phyloP scores from a whole-genome alignment of 441 rosid species.

The Pelargonium fulgidum region DNA sequence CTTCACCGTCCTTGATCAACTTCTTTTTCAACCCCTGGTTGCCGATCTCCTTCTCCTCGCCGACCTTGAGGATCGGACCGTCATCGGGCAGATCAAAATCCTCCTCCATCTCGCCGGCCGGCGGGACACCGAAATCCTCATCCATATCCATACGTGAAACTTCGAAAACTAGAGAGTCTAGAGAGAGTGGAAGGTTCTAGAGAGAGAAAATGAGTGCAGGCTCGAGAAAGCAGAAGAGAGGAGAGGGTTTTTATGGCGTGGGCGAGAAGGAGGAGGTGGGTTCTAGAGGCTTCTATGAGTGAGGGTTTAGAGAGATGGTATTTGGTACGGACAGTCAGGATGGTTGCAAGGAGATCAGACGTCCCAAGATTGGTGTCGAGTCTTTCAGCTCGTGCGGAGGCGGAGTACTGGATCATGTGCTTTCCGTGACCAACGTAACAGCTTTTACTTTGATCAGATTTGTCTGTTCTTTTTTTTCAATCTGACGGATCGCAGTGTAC shows the following conservation, averaged over 20 bases:
- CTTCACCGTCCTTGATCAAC: conserved; percentile 58
- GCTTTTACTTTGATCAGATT: too few species aligned
- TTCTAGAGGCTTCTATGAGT: conserved; percentile 36
- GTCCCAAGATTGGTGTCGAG: background rate
- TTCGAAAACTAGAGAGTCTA: background rate
- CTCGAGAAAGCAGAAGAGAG: background rate
- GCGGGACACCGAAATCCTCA: conserved; percentile 50
- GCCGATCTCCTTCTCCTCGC: conserved; percentile 75
- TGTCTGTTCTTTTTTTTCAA: too few species aligned
- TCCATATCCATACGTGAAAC: conserved; percentile 32
- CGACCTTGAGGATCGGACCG: conserved; percentile 38
- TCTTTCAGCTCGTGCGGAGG: background rate
- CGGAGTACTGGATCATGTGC: background rate
- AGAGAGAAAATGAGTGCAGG: background rate
- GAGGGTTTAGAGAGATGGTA: conserved; percentile 7
- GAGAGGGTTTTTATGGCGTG: background rate
- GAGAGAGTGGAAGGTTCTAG: background rate
- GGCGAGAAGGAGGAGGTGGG: background rate
- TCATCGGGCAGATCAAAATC: conserved; percentile 51
- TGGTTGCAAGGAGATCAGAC: conserved; percentile 12
- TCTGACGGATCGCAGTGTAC: too few species aligned
- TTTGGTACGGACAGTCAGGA: background rate
- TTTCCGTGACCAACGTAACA: background rate
- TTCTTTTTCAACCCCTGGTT: conserved; percentile 59
- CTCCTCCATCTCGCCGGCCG: conserved; percentile 42